Percentiles rank a stretch among this genome's conserved stretches.
phyloP scores from a whole-genome alignment of 169 alveolate species.

The Cytauxzoon felis region DNA sequence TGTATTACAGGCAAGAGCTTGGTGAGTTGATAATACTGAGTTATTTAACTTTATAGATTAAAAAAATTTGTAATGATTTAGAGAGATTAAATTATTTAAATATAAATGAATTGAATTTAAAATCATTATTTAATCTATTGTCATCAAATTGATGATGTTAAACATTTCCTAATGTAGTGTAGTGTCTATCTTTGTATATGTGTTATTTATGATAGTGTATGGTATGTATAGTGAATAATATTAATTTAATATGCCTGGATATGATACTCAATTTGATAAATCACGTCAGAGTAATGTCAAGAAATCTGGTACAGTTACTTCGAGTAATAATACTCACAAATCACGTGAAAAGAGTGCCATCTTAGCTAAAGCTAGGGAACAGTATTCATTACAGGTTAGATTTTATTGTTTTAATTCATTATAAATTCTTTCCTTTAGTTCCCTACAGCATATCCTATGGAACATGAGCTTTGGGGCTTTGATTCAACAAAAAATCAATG shows the following conservation, averaged over 20 bases:
- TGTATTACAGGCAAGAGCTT: conserved; percentile 17
- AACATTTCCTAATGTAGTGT: background rate
- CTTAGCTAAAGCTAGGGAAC: conserved; percentile 54
- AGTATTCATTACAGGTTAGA: conserved; percentile 40
- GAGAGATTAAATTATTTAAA: conserved; percentile 13
- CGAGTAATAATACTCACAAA: conserved; percentile 32
- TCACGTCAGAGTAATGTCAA: background rate
- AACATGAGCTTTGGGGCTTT: conserved; percentile 71
- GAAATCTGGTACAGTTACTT: background rate
- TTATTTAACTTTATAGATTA: conserved; percentile 9
- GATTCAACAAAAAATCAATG: conserved; percentile 62
- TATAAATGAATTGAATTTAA: background rate
- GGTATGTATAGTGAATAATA: too few relatives aligned
- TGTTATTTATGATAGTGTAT: too few relatives aligned
- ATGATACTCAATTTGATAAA: too few relatives aligned
- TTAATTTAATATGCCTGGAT: too few relatives aligned
- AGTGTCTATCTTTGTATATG: too few relatives aligned
- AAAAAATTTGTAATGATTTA: conserved; percentile 10
- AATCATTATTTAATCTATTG: conserved; percentile 9
- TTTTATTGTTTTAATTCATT: background rate
- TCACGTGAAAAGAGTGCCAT: conserved; percentile 55
- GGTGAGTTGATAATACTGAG: conserved; percentile 1
- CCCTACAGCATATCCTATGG: conserved; percentile 73
- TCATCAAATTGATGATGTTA: background rate
- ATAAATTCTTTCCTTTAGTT: conserved; percentile 40